Conservation (phyloP, 345 rosid genomes). For the Salix purpurea region DNA sequence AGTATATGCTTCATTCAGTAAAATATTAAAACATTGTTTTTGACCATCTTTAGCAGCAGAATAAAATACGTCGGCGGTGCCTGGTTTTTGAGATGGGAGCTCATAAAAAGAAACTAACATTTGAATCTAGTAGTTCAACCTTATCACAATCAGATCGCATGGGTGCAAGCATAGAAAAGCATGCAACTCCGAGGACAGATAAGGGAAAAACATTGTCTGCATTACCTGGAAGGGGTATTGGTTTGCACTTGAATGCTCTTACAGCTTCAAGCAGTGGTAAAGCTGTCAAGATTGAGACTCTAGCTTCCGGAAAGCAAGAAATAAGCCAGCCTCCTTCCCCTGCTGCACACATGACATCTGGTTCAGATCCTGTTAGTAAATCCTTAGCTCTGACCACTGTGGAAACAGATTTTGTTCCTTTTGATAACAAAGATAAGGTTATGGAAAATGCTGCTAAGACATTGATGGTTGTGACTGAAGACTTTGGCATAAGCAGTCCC, state of each 20-base stretch:
- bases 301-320: slow-evolving; percentile 28
- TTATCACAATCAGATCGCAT: slow-evolving; percentile 22
- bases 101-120: slow-evolving; percentile 31
- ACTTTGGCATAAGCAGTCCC: slow-evolving; percentile 28
- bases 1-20: background rate
- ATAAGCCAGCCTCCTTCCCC: slow-evolving; percentile 20
- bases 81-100: slow-evolving; percentile 51
- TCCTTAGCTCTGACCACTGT: slow-evolving; percentile 23
- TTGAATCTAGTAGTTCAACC: slow-evolving; percentile 24
- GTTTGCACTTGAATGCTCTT: slow-evolving; percentile 60
- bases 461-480: slow-evolving; percentile 23
- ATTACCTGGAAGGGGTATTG: slow-evolving; percentile 32
- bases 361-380: slow-evolving; percentile 7
- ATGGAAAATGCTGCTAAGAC: slow-evolving; percentile 31
- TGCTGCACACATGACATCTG: slow-evolving; percentile 14
- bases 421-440: slow-evolving; percentile 18
- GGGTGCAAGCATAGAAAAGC: slow-evolving; percentile 17
- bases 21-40: background rate
- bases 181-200: slow-evolving; percentile 15
- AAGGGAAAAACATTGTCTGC: slow-evolving; percentile 7
- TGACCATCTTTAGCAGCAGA: slow-evolving; percentile 33
- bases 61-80: slow-evolving; percentile 51
- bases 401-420: slow-evolving; percentile 30
- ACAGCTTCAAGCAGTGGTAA: slow-evolving; percentile 28
- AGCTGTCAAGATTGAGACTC: slow-evolving; percentile 16